Percentiles rank a stretch among this genome's conserved stretches.
These are phyloP conservation scores for Cyamopsis tetragonoloba DNA, from an alignment of 306 rosid genomes.

Conservation along the genomic window DNA sequence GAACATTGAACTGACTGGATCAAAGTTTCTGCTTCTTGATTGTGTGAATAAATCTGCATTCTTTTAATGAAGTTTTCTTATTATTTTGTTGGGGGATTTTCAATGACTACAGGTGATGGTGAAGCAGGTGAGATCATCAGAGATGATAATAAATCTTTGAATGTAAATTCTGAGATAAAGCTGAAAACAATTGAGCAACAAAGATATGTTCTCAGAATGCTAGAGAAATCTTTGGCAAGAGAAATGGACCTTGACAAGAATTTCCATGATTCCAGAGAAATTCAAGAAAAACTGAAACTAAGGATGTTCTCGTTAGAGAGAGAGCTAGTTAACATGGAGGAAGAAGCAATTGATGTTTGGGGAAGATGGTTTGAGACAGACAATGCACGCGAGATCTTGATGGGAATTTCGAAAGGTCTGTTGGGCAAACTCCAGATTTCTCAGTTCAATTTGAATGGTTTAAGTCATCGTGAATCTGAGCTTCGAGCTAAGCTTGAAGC, in stretches of 20 bases:
- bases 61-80: neutral
- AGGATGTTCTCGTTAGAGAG: constrained; percentile 43
- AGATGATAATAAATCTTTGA: constrained; percentile 37
- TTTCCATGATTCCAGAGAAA: constrained; percentile 42
- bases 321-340: constrained; percentile 49
- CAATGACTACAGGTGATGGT: constrained; percentile 36
- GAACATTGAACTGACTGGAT: constrained; percentile 16
- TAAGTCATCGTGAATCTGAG: constrained; percentile 48
- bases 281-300: constrained; percentile 46
- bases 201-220: constrained; percentile 65
- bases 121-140: constrained; percentile 12
- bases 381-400: constrained; percentile 46
- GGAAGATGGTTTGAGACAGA: constrained; percentile 64
- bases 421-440: constrained; percentile 57
- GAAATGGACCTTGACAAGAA: constrained; percentile 82
- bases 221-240: constrained; percentile 72
- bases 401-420: constrained; percentile 70
- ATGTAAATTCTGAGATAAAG: constrained; percentile 35
- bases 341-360: constrained; percentile 56
- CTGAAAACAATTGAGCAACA: constrained; percentile 68
- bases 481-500: constrained; percentile 47
- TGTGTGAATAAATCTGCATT: neutral
- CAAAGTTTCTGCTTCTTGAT: constrained; percentile 8
- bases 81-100: constrained; percentile 8
- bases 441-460: constrained; percentile 55